Evolutionary conservation across 1,284 basidiomycete species (phyloP), one percentile per base, ranked within the genome.

Genomic region (Puccinia polysora): DNA sequence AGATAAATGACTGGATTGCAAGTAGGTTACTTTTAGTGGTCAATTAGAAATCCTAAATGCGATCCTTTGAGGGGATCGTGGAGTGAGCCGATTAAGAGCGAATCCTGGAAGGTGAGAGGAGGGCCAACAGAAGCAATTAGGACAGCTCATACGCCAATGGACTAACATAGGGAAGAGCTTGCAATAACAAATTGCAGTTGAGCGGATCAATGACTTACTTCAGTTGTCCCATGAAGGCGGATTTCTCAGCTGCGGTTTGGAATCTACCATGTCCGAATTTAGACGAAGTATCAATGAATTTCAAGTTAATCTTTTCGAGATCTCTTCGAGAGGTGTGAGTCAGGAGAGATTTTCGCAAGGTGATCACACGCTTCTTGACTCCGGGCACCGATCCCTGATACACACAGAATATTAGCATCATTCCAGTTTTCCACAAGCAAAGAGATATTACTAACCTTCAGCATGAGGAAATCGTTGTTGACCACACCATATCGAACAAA

Each of bases 401-500:
- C n/a, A n/a, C n/a, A n/a, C n/a, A n/a, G n/a, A n/a, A n/a, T n/a
- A n/a, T n/a, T n/a, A n/a, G n/a, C n/a, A n/a, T n/a, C n/a, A n/a
- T n/a, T n/a, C n/a, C n/a, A n/a, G n/a, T n/a, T n/a, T n/a, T n/a
- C 7, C 15, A 53, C 15, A 36, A 43, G 36, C 0, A 25, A 0
- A 18, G 15, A 10, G 30, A 77, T 77, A 75, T 75, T 74, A 58
- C 59, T 20, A 12, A 68, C 73, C 75, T 76, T 76, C 81, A 97
- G 84, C 83, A 97, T 88, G 79, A 98, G 83, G 84, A 89, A 98
- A 83, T 98, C 96, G 85, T 97, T 94, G 85, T 91, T 94, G 83
- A 98, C 89, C 80, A 96, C 86, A 86, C 95, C 95, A 82, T 96
- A 98, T 83, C 94, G 92, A 74, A 93, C 92, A 88, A 96, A 99